Evolutionary conservation across 495 filamentous ascomycete species (phyloP).

Genomic region (Penicillium steckii): DNA sequence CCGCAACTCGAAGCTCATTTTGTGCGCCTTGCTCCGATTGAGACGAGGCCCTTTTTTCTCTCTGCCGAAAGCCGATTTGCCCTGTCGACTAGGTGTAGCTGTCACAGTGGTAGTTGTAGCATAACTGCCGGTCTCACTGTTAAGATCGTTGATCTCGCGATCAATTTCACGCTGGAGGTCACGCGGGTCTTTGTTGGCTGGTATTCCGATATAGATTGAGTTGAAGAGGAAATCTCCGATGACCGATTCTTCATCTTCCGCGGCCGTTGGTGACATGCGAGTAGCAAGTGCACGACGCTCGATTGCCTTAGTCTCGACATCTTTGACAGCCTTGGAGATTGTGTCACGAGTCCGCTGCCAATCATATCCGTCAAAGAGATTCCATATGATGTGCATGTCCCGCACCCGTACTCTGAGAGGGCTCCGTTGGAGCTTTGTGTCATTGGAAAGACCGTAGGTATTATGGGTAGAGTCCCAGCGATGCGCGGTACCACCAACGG

Average conservation of each 20-base stretch:
- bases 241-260: conserved; percentile 77
- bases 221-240: conserved; percentile 98
- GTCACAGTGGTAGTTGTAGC: conserved; percentile 67
- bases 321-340: conserved; percentile 80
- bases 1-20: conserved; percentile 91
- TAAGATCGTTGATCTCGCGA: conserved; percentile 78
- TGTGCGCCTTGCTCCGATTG: conserved; percentile 83
- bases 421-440: conserved; percentile 59
- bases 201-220: conserved; percentile 95
- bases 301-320: conserved; percentile 77
- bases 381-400: conserved; percentile 95
- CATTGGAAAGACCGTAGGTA: conserved; percentile 64
- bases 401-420: conserved; percentile 77
- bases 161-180: conserved; percentile 84
- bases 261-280: conserved; percentile 45
- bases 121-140: conserved; percentile 85
- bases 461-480: conserved; percentile 76
- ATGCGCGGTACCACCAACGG: conserved; percentile 66
- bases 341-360: conserved; percentile 86
- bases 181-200: conserved; percentile 76
- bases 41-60: conserved; percentile 63
- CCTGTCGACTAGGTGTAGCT: conserved; percentile 54
- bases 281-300: conserved; percentile 60
- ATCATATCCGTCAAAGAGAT: conserved; percentile 96
- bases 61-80: conserved; percentile 42